Percentiles rank a stretch among this genome's conserved stretches.
phyloP scores from a whole-genome alignment of 2,329 filamentous ascomycete genomes.

The Pyrenophora seminiperda region DNA sequence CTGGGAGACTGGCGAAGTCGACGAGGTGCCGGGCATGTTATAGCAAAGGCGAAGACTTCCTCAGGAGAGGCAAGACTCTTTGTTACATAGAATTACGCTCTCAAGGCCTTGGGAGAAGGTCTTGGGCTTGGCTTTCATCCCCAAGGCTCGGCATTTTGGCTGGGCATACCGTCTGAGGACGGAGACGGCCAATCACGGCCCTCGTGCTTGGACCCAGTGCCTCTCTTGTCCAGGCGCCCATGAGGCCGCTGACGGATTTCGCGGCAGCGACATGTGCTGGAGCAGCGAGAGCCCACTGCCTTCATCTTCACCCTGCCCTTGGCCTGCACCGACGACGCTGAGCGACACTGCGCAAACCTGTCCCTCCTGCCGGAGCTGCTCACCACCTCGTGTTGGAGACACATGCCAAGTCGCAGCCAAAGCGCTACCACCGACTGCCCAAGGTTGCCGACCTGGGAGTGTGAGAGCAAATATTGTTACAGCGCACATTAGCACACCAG shows the following conservation, averaged over 20 bases:
- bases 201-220: slow-evolving; percentile 7
- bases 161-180: slow-evolving; percentile 22
- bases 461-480: slow-evolving; percentile 11
- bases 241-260: slow-evolving; percentile 35
- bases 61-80: slow-evolving; percentile 43
- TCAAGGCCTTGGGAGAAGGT: slow-evolving; percentile 40
- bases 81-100: slow-evolving; percentile 41
- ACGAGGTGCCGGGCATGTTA: slow-evolving; percentile 43
- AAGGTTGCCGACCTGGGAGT: slow-evolving; percentile 19
- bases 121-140: slow-evolving; percentile 40
- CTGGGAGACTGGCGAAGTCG: slow-evolving; percentile 21
- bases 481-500: not conserved
- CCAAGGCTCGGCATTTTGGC: slow-evolving; percentile 36
- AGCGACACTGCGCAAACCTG: slow-evolving; percentile 12
- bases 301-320: slow-evolving; percentile 9
- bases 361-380: not conserved
- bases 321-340: slow-evolving; percentile 16
- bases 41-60: slow-evolving; percentile 35
- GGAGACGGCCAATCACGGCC: slow-evolving; percentile 30
- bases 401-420: slow-evolving; percentile 12
- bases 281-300: slow-evolving; percentile 9
- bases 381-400: slow-evolving; percentile 1
- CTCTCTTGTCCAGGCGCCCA: slow-evolving; percentile 17
- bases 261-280: slow-evolving; percentile 25
- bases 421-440: slow-evolving; percentile 22